A percentile compares a stretch with the other conserved stretches of the same genome.
Conservation (phyloP, 208 protist genomes). For the Leishmania tarentolae region DNA sequence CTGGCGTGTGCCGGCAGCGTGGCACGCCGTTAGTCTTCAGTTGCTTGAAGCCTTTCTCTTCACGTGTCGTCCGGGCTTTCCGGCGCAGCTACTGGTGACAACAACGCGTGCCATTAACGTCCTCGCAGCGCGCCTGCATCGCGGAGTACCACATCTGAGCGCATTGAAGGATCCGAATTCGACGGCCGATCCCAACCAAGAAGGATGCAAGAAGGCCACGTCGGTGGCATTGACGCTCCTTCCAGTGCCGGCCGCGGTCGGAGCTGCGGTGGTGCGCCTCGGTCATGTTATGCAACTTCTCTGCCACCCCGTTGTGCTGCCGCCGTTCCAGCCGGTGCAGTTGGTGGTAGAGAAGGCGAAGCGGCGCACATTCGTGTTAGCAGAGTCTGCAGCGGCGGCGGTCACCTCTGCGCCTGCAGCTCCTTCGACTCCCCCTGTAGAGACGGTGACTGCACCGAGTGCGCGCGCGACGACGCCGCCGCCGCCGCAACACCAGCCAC, state of each 20-base stretch:
- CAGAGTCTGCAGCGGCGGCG: background rate
- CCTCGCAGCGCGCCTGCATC: conserved; percentile 33
- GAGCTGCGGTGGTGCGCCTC: conserved; percentile 36
- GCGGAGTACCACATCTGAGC: conserved; percentile 25
- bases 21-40: conserved; percentile 31
- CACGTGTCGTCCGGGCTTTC: conserved; percentile 19
- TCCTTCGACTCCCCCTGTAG: background rate
- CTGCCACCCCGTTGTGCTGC: conserved; percentile 50
- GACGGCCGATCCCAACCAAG: conserved; percentile 3
- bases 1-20: conserved; percentile 37
- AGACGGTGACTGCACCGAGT: background rate
- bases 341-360: conserved; percentile 48
- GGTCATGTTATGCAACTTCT: conserved; percentile 39
- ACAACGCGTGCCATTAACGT: conserved; percentile 13
- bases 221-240: conserved; percentile 11
- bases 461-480: background rate
- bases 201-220: background rate
- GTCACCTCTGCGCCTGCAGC: conserved; percentile 1
- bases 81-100: conserved; percentile 33
- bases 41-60: conserved; percentile 37
- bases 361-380: conserved; percentile 27
- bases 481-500: background rate
- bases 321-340: conserved; percentile 50
- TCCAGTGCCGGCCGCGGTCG: conserved; percentile 27
- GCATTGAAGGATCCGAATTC: background rate